Conservation (phyloP, 1,139 yeast species). For the Geotrichum siamense region DNA sequence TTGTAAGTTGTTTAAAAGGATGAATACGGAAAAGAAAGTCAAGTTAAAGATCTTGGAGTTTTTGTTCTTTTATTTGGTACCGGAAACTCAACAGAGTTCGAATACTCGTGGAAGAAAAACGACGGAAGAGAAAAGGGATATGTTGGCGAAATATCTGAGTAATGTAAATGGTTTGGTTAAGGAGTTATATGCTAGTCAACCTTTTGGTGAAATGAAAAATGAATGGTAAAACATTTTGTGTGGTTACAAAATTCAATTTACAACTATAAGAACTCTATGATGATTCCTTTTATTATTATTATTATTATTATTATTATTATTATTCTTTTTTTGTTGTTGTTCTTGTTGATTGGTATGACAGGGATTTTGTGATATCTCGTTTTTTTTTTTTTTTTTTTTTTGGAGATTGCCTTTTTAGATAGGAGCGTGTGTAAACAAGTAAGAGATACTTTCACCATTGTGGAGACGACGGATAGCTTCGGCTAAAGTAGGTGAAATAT, state of each 20-base stretch:
- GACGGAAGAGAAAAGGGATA: slow-evolving; percentile 48
- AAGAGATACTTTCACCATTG: slow-evolving; percentile 94
- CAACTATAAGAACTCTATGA: too few relatives aligned
- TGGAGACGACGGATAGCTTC: slow-evolving; percentile 93
- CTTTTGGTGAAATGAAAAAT: slow-evolving; percentile 43
- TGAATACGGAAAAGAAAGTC: slow-evolving; percentile 35
- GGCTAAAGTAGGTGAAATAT: slow-evolving; percentile 70
- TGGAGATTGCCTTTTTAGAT: too few relatives aligned
- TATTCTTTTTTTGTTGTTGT: too few relatives aligned
- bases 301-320: too few relatives aligned
- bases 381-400: too few relatives aligned
- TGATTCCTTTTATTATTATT: too few relatives aligned
- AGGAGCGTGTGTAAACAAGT: slow-evolving; percentile 74
- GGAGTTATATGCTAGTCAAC: slow-evolving; percentile 41
- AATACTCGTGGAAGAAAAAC: slow-evolving; percentile 25
- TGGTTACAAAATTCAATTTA: too few relatives aligned
- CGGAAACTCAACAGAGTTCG: slow-evolving; percentile 38
- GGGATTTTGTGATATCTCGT: too few relatives aligned
- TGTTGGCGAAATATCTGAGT: slow-evolving; percentile 44
- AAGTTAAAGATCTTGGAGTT: slow-evolving; percentile 62
- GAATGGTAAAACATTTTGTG: slow-evolving; percentile 42
- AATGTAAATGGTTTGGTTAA: slow-evolving; percentile 43
- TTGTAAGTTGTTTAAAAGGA: slow-evolving; percentile 40
- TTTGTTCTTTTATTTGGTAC: slow-evolving; percentile 60
- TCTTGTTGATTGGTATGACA: too few relatives aligned